These are phyloP conservation scores for Salix arbutifolia DNA, from an alignment of 345 rosid genomes.

Conservation along the genomic window DNA sequence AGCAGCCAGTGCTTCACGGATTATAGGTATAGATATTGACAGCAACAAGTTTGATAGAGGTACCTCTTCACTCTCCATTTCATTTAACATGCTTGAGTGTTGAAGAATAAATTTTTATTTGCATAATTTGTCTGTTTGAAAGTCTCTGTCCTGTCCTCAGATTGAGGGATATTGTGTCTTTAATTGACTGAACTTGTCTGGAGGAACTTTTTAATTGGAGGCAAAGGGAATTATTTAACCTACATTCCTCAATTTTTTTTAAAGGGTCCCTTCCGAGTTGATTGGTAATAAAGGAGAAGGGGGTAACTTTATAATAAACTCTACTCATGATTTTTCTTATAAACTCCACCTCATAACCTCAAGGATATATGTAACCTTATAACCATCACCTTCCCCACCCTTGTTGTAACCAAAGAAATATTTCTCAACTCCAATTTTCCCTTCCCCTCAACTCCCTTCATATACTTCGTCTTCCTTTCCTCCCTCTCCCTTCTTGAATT, in stretches of 20 bases:
- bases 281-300: too few species aligned
- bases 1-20: conserved; percentile 89
- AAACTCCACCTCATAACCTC: too few species aligned
- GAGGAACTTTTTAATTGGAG: not conserved
- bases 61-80: conserved; percentile 9
- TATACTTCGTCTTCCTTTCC: too few species aligned
- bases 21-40: conserved; percentile 93
- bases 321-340: too few species aligned
- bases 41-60: conserved; percentile 72
- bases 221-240: not conserved
- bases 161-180: not conserved
- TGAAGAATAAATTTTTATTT: not conserved
- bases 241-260: not conserved
- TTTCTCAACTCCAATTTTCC: too few species aligned
- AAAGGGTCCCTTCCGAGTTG: too few species aligned
- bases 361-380: too few species aligned
- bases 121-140: not conserved
- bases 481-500: too few species aligned
- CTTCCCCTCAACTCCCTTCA: too few species aligned
- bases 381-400: too few species aligned
- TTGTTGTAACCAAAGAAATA: too few species aligned
- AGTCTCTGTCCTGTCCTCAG: not conserved
- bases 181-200: not conserved
- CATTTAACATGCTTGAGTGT: not conserved
- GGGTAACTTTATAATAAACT: too few species aligned